Percentiles rank a stretch among this genome's conserved stretches.
Conservation (phyloP, 352 stramenopile species). For the Salisapilia sapeloensis region DNA sequence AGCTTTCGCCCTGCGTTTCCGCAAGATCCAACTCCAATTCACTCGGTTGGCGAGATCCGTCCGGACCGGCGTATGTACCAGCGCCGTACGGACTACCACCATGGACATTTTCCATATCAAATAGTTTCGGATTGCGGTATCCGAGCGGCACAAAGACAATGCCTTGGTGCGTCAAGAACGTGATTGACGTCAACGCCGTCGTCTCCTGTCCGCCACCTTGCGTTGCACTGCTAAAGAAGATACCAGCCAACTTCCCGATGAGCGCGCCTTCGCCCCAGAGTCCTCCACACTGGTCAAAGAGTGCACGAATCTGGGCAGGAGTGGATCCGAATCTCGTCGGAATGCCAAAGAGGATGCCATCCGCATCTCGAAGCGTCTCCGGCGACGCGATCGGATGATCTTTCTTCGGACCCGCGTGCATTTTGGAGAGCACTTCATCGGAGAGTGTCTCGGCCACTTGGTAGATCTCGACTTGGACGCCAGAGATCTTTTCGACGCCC, state of each 20-base stretch:
- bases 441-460: conserved; percentile 67
- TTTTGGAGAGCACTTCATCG: conserved; percentile 61
- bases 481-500: conserved; percentile 43
- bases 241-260: conserved; percentile 57
- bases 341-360: conserved; percentile 75
- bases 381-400: conserved; percentile 34
- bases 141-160: conserved; percentile 79
- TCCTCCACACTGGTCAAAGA: conserved; percentile 61
- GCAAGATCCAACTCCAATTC: conserved; percentile 58
- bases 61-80: conserved; percentile 50
- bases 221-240: conserved; percentile 59
- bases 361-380: conserved; percentile 36
- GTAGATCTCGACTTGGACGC: conserved; percentile 31
- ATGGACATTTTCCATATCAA: conserved; percentile 39
- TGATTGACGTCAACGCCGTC: conserved; percentile 48
- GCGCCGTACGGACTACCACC: conserved; percentile 52
- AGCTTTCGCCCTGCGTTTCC: conserved; percentile 55
- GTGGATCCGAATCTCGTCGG: conserved; percentile 67
- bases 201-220: conserved; percentile 75
- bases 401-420: conserved; percentile 52
- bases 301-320: conserved; percentile 63
- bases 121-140: conserved; percentile 19
- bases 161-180: conserved; percentile 71
- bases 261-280: conserved; percentile 58
- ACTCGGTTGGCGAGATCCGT: conserved; percentile 59